Base-by-base conservation (phyloP, 352 stramenopile genomes). In the Pythium insidiosum region DNA sequence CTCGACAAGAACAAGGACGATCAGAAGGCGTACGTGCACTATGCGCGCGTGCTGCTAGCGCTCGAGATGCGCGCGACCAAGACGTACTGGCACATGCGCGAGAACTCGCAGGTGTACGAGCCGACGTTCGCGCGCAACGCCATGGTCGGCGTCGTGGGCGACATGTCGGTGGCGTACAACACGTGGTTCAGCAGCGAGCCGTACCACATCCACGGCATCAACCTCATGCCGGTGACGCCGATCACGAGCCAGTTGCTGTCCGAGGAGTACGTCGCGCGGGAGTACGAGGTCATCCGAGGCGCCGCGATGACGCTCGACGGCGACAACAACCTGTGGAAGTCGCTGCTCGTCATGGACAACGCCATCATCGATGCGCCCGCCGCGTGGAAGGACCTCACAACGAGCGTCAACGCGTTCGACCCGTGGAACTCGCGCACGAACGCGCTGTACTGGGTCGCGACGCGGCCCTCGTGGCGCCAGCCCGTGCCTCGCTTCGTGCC, bases 21-120 rank as follows among this genome's bases (percentile, higher is more conserved):
- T n/a, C n/a, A n/a, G n/a, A n/a, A n/a, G n/a, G n/a, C n/a, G n/a
- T n/a, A n/a, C n/a, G n/a, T n/a, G n/a, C n/a, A 97, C 55, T 98
- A 94, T 61, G 67, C 87, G 9, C 74, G 86, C 13, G 57, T 97
- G 18, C 65, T 98, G 22, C 66, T 98, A 10, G 87, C 91, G 6
- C 93, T 76, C 29, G 94, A 98, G 66, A 44, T 98, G 24, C 92
- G 90, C 5, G 88, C 88, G n/a, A 84, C 91, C 21, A 91, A 97
- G 56, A 94, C 78, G 36, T 99, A 99, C 73, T 99, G 94, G 93
- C 95, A 98, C 46, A 98, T 98, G 71, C 41, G 51, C 18, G 29
- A 64, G 26, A 76, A 84, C 59, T 84, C 74, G 23, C 50, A 68
- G 29, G 84, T 89, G 33, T 90, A 91, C 56, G 76, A 87, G 42